Percentiles rank a stretch among this genome's conserved stretches.
phyloP scores from a whole-genome alignment of 1,284 basidiomycete genomes.

The Pseudozyma flocculosa region DNA sequence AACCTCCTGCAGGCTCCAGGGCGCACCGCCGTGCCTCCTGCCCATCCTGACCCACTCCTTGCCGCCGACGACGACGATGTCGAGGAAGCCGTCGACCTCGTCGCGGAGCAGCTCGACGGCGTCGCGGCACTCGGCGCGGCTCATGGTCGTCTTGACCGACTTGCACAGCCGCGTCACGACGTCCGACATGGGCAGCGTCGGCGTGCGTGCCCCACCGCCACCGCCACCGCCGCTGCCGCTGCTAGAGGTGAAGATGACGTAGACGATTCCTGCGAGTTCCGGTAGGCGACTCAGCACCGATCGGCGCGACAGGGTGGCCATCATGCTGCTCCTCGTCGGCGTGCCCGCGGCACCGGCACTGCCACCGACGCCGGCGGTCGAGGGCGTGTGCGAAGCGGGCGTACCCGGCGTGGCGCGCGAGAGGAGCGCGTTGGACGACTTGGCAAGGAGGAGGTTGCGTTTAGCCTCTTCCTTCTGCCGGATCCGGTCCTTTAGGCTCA shows the following conservation, averaged over 20 bases:
- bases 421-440: constrained; percentile 3
- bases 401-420: too few species aligned
- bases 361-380: neutral
- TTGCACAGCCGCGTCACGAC: constrained; percentile 23
- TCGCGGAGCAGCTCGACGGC: constrained; percentile 21
- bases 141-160: constrained; percentile 35
- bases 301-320: constrained; percentile 22
- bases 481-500: constrained; percentile 34
- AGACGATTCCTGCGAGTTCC: constrained; percentile 39
- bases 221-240: constrained; percentile 21
- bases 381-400: neutral
- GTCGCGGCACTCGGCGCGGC: constrained; percentile 23
- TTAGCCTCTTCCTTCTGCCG: constrained; percentile 37
- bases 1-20: neutral
- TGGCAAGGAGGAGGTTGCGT: constrained; percentile 13
- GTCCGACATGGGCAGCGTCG: constrained; percentile 31
- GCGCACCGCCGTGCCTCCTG: neutral
- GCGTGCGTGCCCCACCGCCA: too few species aligned
- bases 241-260: constrained; percentile 43
- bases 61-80: constrained; percentile 8
- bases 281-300: constrained; percentile 30
- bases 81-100: constrained; percentile 40
- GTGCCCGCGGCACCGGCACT: constrained; percentile 3
- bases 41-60: constrained; percentile 1
- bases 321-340: constrained; percentile 6